Evolutionary conservation across 2,329 filamentous ascomycete genomes (phyloP).

Genomic region (Berkeleyomyces rouxiae): DNA sequence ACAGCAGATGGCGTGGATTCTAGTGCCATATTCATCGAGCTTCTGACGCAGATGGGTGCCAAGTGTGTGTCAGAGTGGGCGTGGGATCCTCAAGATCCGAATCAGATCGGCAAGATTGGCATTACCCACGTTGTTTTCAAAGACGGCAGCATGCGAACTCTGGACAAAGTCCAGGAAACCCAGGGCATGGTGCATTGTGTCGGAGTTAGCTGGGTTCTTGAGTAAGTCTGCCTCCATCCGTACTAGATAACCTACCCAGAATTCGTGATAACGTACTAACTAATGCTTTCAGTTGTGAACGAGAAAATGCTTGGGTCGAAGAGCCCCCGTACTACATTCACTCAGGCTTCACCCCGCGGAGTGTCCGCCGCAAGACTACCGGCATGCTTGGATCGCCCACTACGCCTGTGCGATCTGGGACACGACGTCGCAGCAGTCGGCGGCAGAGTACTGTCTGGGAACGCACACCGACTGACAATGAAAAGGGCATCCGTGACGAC

Average conservation of each 20-base stretch:
- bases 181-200: conserved; percentile 68
- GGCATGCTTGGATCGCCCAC: conserved; percentile 32
- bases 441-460: conserved; percentile 40
- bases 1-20: conserved; percentile 69
- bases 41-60: conserved; percentile 68
- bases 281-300: conserved; percentile 46
- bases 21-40: conserved; percentile 63
- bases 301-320: conserved; percentile 60
- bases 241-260: not conserved
- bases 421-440: conserved; percentile 29
- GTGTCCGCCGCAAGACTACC: conserved; percentile 66
- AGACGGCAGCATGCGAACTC: conserved; percentile 62
- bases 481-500: conserved; percentile 18
- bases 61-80: conserved; percentile 60
- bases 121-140: conserved; percentile 87
- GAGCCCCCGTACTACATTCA: conserved; percentile 55
- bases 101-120: conserved; percentile 38
- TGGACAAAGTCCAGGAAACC: conserved; percentile 63
- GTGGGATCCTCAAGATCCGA: conserved; percentile 29
- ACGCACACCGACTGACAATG: conserved; percentile 32
- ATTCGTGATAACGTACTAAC: conserved; percentile 18
- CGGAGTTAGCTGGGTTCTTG: conserved; percentile 74
- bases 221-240: conserved; percentile 39
- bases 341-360: conserved; percentile 48
- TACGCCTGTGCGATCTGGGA: conserved; percentile 33